Evolutionary conservation across 148 eudicot species (phyloP), one percentile per base, ranked within the genome.

Genomic region (Suaeda aralocaspica): DNA sequence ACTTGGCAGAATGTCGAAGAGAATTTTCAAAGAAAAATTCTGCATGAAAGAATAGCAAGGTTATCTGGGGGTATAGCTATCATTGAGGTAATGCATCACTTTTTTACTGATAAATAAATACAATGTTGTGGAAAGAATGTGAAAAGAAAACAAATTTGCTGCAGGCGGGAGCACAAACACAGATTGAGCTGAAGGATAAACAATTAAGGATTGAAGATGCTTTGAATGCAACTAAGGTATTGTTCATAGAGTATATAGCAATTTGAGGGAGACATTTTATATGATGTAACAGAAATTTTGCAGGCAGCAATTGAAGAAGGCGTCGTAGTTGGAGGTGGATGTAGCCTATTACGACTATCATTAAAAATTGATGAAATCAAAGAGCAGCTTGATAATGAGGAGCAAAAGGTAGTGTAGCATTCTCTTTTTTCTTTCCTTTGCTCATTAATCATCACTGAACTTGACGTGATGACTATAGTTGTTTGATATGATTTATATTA

Each of bases 221-320:
- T 59, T 55, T 89, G 31, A 92, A 92, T 87, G 97, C 97, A 76
- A 78, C 95, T 33, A 89, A 89, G 92, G 97, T 92, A 75, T 58
- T 53, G 21, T 67, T 71, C 22, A 25, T 30, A 22, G 24, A 49
- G 1, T 61, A 33, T n/a, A 36, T 25, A 33, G 18, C 15, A 46
- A n/a, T 59, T 60, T 49, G 1, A 50, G 18, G 25, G 15, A 68
- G 44, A 4, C 6, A 46, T 5, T 46, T 13, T 10, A 46, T 46
- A 46, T 4, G 44, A 4, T 39, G 44, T 9, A 39, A 39, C 13
- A 7, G 46, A 42, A 9, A 14, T 36, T 68, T 6, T 69, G 31
- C 72, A 93, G 98, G 92, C 98, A 36, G 98, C 98, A 51, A 77
- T 88, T 58, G 96, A 93, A 77, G 98, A 93, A 84, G 98, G 96